Evolutionary conservation across 345 rosid species (phyloP).

Genomic region (Eutrema yunnanense): DNA sequence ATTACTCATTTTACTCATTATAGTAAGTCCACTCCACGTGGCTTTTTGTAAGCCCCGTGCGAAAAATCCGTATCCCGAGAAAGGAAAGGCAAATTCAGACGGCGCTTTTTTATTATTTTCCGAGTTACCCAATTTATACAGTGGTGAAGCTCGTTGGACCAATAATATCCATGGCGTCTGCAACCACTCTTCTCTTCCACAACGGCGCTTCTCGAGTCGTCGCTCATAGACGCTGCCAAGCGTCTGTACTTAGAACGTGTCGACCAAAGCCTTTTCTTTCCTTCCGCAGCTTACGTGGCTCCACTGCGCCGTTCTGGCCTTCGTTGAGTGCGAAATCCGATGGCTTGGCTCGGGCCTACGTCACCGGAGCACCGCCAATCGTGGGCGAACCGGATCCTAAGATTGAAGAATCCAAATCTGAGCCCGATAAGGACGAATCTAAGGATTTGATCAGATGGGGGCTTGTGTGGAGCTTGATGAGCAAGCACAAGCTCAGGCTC

Average conservation of each 20-base stretch:
- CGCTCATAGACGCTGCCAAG: conserved; percentile 1
- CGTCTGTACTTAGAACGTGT: neutral
- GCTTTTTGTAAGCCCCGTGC: neutral
- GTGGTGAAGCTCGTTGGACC: neutral
- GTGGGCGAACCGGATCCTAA: conserved; percentile 49
- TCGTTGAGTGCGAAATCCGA: conserved; percentile 8
- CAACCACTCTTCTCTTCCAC: conserved; percentile 34
- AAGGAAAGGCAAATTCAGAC: neutral
- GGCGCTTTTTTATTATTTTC: neutral
- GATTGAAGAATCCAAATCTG: conserved; percentile 28
- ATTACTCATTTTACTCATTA: no score
- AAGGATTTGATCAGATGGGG: conserved; percentile 55
- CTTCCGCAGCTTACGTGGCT: conserved; percentile 22
- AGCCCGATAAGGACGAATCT: conserved; percentile 31
- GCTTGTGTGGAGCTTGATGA: conserved; percentile 55
- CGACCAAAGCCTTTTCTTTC: conserved; percentile 5
- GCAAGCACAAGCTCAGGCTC: conserved; percentile 55
- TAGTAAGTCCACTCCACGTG: neutral
- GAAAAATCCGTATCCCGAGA: neutral
- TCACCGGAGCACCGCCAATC: conserved; percentile 71
- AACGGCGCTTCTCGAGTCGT: conserved; percentile 28
- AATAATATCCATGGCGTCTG: conserved; percentile 35
- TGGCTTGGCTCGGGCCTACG: conserved; percentile 49
- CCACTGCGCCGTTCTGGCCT: conserved; percentile 33
- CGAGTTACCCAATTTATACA: neutral